phyloP scores from a whole-genome alignment of 345 rosid genomes.

The Pistacia vera region DNA sequence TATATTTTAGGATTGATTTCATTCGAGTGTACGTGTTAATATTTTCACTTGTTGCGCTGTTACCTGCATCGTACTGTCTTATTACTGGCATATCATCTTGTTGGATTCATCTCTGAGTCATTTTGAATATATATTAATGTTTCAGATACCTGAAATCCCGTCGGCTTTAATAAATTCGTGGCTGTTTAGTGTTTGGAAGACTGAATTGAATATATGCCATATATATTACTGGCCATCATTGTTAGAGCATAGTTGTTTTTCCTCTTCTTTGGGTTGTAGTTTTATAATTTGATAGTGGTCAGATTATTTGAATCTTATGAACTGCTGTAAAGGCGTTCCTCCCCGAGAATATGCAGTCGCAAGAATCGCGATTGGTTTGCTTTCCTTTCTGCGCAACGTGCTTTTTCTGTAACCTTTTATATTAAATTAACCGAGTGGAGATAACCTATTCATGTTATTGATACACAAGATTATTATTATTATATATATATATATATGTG shows the following conservation, averaged over 20 bases:
- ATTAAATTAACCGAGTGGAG: not conserved
- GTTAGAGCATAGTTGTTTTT: not conserved
- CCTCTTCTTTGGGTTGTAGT: not conserved
- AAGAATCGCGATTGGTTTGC: not conserved
- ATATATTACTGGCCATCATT: not conserved
- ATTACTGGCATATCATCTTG: not conserved
- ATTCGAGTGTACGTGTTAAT: not conserved
- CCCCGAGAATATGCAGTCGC: not conserved
- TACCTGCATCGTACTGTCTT: not conserved
- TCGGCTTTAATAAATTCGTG: not conserved
- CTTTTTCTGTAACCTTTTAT: not conserved
- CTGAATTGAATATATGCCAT: not conserved
- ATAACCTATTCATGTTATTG: not conserved
- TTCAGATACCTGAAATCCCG: not conserved
- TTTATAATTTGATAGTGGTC: not conserved
- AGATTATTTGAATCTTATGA: not conserved
- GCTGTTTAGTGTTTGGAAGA: not conserved
- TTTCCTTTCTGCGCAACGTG: not conserved
- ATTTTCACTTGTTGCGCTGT: not conserved
- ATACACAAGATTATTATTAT: not conserved
- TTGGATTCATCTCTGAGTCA: not conserved
- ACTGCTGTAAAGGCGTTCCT: not conserved
- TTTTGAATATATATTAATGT: no score
- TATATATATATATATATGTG: not conserved
- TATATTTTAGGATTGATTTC: slow-evolving; percentile 7